Conservation (phyloP, 2,329 filamentous ascomycete genomes). For the Drechslerella dactyloides region DNA sequence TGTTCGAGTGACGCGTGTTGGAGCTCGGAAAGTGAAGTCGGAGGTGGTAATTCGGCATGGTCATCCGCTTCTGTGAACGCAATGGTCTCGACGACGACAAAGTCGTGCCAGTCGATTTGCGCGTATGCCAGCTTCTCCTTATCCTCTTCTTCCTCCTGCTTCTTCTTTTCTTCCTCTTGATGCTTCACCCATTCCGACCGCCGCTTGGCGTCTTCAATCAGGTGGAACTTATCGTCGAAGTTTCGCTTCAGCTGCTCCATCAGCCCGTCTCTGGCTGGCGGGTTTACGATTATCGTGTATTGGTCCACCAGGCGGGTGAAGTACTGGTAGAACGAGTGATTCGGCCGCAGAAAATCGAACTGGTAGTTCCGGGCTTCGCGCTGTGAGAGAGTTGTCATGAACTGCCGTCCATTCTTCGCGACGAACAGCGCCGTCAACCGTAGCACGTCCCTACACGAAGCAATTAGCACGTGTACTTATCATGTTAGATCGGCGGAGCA, state of each 20-base stretch:
- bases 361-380: constrained; percentile 89
- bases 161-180: constrained; percentile 81
- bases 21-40: constrained; percentile 85
- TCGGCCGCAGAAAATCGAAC: constrained; percentile 93
- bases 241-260: constrained; percentile 76
- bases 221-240: constrained; percentile 76
- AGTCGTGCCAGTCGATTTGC: constrained; percentile 97
- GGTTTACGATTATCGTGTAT: constrained; percentile 66
- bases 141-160: constrained; percentile 86
- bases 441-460: constrained; percentile 57
- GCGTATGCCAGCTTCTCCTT: constrained; percentile 78
- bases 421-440: constrained; percentile 86
- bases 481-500: constrained; percentile 60
- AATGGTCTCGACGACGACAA: constrained; percentile 93
- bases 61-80: constrained; percentile 90
- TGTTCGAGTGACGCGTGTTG: constrained; percentile 95
- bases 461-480: constrained; percentile 14
- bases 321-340: constrained; percentile 95
- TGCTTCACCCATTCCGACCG: constrained; percentile 86
- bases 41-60: constrained; percentile 81
- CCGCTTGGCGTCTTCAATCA: constrained; percentile 80
- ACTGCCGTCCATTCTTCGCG: constrained; percentile 88
- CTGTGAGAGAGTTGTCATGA: constrained; percentile 87
- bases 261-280: constrained; percentile 66
- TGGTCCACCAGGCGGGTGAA: constrained; percentile 92